A percentile compares a stretch with the other conserved stretches of the same genome.
phyloP scores from a whole-genome alignment of 1,284 basidiomycete genomes.

The Sphagnurus paluster region DNA sequence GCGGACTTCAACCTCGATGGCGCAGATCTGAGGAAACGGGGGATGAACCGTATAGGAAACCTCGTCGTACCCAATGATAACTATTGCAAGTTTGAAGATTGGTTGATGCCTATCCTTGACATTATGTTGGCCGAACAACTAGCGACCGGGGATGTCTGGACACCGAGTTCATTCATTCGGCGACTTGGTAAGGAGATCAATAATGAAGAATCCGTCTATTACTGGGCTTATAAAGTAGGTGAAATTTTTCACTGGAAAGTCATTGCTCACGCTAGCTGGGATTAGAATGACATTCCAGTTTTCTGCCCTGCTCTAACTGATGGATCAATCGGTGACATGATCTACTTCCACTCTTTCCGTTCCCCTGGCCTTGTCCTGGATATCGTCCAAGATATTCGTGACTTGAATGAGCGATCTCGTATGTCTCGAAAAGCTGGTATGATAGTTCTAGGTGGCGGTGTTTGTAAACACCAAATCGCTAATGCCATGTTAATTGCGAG shows the following conservation, averaged over 20 bases:
- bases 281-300: slow-evolving; percentile 94
- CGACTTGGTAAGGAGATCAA: slow-evolving; percentile 95
- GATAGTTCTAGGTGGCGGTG: slow-evolving; percentile 97
- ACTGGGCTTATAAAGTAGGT: slow-evolving; percentile 98
- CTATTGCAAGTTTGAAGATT: slow-evolving; percentile 99
- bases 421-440: slow-evolving; percentile 94
- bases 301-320: slow-evolving; percentile 99
- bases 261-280: slow-evolving; percentile 14
- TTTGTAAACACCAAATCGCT: slow-evolving; percentile 99
- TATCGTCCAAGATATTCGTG: slow-evolving; percentile 93
- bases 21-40: slow-evolving; percentile 81
- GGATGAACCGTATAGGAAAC: slow-evolving; percentile 99
- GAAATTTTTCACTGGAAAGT: slow-evolving; percentile 27
- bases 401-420: slow-evolving; percentile 88
- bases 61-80: slow-evolving; percentile 98
- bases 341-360: slow-evolving; percentile 97
- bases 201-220: slow-evolving; percentile 96
- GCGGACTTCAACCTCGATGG: slow-evolving; percentile 94
- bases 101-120: slow-evolving; percentile 95
- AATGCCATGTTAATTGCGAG: slow-evolving; percentile 97
- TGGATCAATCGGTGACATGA: slow-evolving; percentile 98
- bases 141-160: slow-evolving; percentile 77
- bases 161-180: slow-evolving; percentile 91
- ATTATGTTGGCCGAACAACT: slow-evolving; percentile 90
- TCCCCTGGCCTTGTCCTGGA: slow-evolving; percentile 89